Evolutionary conservation across 2,329 filamentous ascomycete genomes (phyloP).

Genomic region (Periglandula ipomoeae): DNA sequence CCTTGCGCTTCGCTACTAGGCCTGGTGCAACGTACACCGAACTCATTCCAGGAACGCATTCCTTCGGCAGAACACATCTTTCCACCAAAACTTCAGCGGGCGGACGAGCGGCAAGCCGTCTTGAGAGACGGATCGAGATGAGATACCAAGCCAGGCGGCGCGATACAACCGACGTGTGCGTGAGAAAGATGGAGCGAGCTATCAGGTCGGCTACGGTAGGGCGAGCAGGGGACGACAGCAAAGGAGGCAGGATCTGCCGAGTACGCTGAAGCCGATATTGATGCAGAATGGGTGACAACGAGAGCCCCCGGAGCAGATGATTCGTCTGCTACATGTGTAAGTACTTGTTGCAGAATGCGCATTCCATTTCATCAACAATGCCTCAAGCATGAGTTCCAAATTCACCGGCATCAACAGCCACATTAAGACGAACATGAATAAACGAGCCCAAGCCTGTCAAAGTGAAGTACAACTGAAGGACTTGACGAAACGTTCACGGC

Average conservation of each 20-base stretch:
- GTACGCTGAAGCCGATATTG: constrained; percentile 49
- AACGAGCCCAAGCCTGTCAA: too few species aligned
- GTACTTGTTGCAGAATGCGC: neutral
- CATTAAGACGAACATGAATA: constrained; percentile 1
- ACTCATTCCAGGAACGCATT: constrained; percentile 45
- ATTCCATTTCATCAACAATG: too few species aligned
- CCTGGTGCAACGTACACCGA: constrained; percentile 43
- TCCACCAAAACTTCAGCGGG: constrained; percentile 51
- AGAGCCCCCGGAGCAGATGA: constrained; percentile 52
- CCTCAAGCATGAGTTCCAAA: neutral
- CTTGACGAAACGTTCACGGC: neutral
- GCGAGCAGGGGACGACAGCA: constrained; percentile 47
- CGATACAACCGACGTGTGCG: constrained; percentile 55
- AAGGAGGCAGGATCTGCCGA: constrained; percentile 42
- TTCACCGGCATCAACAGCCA: neutral
- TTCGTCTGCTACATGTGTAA: constrained; percentile 38
- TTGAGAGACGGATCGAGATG: constrained; percentile 55
- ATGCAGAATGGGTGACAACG: constrained; percentile 57
- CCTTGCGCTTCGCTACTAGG: constrained; percentile 52
- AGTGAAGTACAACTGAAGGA: neutral
- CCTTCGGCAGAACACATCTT: constrained; percentile 54
- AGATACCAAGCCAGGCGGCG: constrained; percentile 54
- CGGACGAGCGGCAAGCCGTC: constrained; percentile 50
- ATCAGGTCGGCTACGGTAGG: constrained; percentile 55
- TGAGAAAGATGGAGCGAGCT: constrained; percentile 56